Base-by-base conservation (phyloP, 2,329 filamentous ascomycete genomes). In the Neophaeococcomyces mojaviensis region DNA sequence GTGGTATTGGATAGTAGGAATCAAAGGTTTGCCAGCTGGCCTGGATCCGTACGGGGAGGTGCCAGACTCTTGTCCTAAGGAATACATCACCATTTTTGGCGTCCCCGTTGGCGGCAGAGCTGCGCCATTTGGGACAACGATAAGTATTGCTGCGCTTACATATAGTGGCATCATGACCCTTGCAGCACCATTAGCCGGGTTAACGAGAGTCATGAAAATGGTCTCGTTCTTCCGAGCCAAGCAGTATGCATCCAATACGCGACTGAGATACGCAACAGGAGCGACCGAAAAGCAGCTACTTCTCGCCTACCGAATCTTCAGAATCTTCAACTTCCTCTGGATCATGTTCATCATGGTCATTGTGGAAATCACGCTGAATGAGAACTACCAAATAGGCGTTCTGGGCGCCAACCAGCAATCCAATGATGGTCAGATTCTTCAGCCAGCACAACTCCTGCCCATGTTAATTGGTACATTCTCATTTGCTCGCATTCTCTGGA, bases 1-100 rank as follows among this genome's bases (percentile, higher is more conserved):
- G n/a, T 52, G 50, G 48, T 52, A 45, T 15, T 52, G 50, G 47
- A n/a, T 40, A 31, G 39, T 45, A 33, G 50, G 50, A 2, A 36
- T 50, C 41, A 19, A 45, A 33, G 50, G 41, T 10, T 22, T 37
- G 15, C 41, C 41, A 4, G 13, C 24, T 22, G 41, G 41, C 30
- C 33, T 44, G 5, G 41, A 15, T 28, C 32, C 26, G 5, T 44
- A 36, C 16, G 41, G 41, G 12, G 16, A 36, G 16, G 30, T 44
- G 10, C 12, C 18, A 9, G 32, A 36, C 4, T 15, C 24, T 26
- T 44, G 41, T 19, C 19, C 13, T 5, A 34, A 26, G 4, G 30
- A 13, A 10, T 2, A 8, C 9, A 33, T 44, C 13, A 44, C 4
- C 5, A 36, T 44, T 4, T 44, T 44, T 22, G 20, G 22, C 20